Evolutionary conservation across 2,329 filamentous ascomycete species (phyloP).

Genomic region (Aspergillus versicolor): DNA sequence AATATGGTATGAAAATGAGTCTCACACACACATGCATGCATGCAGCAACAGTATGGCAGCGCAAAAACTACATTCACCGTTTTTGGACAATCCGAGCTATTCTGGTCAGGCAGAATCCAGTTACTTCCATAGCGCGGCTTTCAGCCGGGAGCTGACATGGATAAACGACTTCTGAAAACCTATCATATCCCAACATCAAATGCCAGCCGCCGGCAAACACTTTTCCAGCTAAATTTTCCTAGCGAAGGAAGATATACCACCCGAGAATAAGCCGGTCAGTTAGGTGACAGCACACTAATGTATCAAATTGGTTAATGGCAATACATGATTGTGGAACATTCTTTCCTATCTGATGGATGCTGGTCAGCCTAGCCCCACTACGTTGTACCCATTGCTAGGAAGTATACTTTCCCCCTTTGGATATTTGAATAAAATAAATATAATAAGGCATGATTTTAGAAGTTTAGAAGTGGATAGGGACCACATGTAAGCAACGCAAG

Average conservation of each 20-base stretch:
- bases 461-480: background rate
- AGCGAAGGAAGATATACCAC: background rate
- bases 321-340: too few species aligned
- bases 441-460: background rate
- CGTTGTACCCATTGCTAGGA: background rate
- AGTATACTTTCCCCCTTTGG: background rate
- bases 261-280: background rate
- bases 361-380: too few species aligned
- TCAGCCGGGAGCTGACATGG: background rate
- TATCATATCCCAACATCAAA: background rate
- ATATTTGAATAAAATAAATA: background rate
- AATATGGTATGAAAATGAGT: too few species aligned
- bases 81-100: background rate
- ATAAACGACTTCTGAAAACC: background rate
- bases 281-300: background rate
- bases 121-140: background rate
- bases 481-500: background rate
- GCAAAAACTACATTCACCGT: background rate
- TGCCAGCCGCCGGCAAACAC: background rate
- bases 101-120: background rate
- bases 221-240: background rate
- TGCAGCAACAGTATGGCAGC: background rate
- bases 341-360: too few species aligned
- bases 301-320: too few species aligned
- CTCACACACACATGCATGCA: background rate